Conservation (phyloP, 169 alveolate species). For the Plasmodium fragile region DNA sequence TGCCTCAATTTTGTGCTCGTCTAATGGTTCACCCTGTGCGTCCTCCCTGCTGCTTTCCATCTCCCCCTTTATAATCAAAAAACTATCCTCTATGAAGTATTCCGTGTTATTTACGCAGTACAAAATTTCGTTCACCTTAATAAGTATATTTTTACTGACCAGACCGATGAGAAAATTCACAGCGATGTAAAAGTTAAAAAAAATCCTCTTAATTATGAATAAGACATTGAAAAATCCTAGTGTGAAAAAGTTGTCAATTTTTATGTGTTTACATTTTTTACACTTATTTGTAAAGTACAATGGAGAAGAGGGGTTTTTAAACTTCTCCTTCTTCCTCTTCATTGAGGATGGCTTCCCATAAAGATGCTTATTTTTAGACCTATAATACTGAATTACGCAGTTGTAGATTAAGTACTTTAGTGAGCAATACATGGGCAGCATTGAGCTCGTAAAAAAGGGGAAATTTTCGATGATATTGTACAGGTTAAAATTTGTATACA, state of each 20-base stretch:
- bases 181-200: constrained; percentile 41
- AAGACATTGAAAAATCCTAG: constrained; percentile 45
- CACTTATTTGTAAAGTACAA: constrained; percentile 55
- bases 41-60: not conserved
- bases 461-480: constrained; percentile 59
- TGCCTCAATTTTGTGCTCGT: not conserved
- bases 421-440: constrained; percentile 67
- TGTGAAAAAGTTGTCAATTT: constrained; percentile 26
- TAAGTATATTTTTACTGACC: constrained; percentile 46
- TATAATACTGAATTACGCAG: constrained; percentile 36
- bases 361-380: constrained; percentile 48
- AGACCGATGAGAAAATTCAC: constrained; percentile 36
- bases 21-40: not conserved
- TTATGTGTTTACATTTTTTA: constrained; percentile 62
- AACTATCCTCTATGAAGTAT: constrained; percentile 9
- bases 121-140: constrained; percentile 31
- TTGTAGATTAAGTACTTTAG: constrained; percentile 56
- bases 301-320: constrained; percentile 34
- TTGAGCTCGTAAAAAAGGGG: constrained; percentile 37
- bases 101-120: constrained; percentile 7
- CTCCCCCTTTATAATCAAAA: not conserved
- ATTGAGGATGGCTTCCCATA: constrained; percentile 6
- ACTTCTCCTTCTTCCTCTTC: constrained; percentile 24
- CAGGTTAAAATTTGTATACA: constrained; percentile 37
- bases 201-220: constrained; percentile 65